Conservation (phyloP, 129 eudicot genomes). For the Chrysanthemum makinoi region DNA sequence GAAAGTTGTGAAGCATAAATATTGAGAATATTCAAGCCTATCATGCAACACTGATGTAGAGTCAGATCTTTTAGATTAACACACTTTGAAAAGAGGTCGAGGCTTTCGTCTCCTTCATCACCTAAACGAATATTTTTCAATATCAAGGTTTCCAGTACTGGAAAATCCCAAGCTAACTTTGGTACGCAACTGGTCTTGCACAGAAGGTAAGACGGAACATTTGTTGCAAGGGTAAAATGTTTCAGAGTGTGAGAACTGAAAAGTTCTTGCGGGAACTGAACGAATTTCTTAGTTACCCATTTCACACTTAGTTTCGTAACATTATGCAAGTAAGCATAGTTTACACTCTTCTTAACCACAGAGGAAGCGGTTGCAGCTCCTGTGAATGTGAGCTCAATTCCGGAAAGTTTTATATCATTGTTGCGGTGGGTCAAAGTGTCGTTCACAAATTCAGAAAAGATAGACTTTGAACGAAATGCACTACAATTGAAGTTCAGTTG, state of each 20-base stretch:
- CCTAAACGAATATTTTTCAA: not conserved
- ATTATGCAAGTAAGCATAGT: not conserved
- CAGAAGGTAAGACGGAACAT: not conserved
- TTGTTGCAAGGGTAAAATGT: not conserved
- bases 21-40: not conserved
- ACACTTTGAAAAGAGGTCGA: slow-evolving; percentile 1
- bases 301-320: not conserved
- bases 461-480: not conserved
- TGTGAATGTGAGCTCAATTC: not conserved
- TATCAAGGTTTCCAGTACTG: not conserved
- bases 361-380: not conserved
- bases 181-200: not conserved
- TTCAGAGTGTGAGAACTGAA: slow-evolving; percentile 3
- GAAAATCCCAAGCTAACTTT: not conserved
- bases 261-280: not conserved
- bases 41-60: not conserved
- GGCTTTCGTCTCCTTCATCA: not conserved
- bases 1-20: not conserved
- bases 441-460: not conserved
- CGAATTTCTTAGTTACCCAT: not conserved
- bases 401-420: not conserved
- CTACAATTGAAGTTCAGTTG: not conserved
- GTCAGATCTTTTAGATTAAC: not conserved
- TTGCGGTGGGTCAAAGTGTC: not conserved
- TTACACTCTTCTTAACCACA: not conserved